Base-by-base conservation (phyloP, 2,329 filamentous ascomycete species). In the Nothophaeocryptopus gaeumannii region DNA sequence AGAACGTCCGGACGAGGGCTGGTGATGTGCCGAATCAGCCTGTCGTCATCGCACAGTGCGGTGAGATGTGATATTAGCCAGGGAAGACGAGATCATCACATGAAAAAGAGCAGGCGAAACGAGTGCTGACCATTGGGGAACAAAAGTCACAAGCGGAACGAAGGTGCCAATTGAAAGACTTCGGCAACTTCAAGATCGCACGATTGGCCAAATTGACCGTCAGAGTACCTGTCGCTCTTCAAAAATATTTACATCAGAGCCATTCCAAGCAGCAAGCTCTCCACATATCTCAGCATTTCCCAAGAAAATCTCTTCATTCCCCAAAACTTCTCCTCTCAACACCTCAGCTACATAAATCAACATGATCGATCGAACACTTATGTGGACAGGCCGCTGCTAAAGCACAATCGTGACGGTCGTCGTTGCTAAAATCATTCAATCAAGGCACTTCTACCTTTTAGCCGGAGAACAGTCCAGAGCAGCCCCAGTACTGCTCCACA, bases 11-110 rank as follows among this genome's bases (percentile, higher is more conserved):
- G 70, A 93, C 88, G 8, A 88, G 85, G 3, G 80, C 82, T 57
- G 82, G 87, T 67, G 92, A 96, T 65, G 82, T 87, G 66, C 93
- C 92, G 3, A 87, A 87, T 60, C 75, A 92, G 67, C 91, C 96
- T 66, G 85, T 97, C 2, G 80, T 84, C 11, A 85, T 99, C 64
- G 77, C 83, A 8, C 85, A 95, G 74, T 96, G 92, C 65, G 93
- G 93, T 29, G 90, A 97, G 78, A 95, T 97, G 90, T 97, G 59
- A 50, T 31, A 32, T 26, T 26, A 29, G 35, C 10, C 9, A 26
- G 8, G 4, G 31, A 29, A 41, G 13, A 39, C 5, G 40, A 32
- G 4, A 26, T 16, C 31, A n/a, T 33, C 33, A 38, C n/a, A n/a
- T 39, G 12, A 5, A 13, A 45, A 36, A 40, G 39, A 26, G 32